These are phyloP conservation scores for Lantana camara DNA, from an alignment of 257 asterid species.

Conservation along the genomic window DNA sequence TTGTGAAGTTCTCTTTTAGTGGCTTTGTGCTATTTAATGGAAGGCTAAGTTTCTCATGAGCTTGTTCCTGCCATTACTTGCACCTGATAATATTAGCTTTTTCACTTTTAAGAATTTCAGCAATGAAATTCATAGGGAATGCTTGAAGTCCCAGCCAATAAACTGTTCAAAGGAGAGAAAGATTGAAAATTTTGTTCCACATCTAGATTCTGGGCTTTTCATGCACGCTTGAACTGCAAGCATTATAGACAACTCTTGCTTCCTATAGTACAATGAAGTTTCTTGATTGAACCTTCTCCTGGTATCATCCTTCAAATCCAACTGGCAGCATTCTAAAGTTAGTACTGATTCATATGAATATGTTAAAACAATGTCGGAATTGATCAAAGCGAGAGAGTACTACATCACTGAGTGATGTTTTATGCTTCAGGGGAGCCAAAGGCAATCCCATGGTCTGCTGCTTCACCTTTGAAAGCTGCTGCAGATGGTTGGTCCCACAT, in stretches of 20 bases:
- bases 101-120: slow-evolving; percentile 4
- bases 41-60: background rate
- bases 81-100: background rate
- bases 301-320: background rate
- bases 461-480: slow-evolving; percentile 93
- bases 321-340: background rate
- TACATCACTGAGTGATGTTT: slow-evolving; percentile 17
- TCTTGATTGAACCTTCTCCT: background rate
- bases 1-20: slow-evolving; percentile 14
- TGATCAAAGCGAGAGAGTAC: slow-evolving; percentile 4
- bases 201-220: background rate
- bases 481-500: slow-evolving; percentile 99
- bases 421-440: slow-evolving; percentile 86
- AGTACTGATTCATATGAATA: no score
- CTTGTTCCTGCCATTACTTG: background rate
- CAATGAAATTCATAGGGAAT: no score
- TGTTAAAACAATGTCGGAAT: slow-evolving; percentile 9
- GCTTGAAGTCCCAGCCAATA: no score
- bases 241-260: background rate
- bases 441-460: slow-evolving; percentile 93
- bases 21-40: background rate
- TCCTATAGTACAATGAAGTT: background rate
- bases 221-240: background rate
- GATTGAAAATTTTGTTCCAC: background rate
- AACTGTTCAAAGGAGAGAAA: no score